Conservation (phyloP, 2,329 filamentous ascomycete genomes). For the Botryotinia convoluta region DNA sequence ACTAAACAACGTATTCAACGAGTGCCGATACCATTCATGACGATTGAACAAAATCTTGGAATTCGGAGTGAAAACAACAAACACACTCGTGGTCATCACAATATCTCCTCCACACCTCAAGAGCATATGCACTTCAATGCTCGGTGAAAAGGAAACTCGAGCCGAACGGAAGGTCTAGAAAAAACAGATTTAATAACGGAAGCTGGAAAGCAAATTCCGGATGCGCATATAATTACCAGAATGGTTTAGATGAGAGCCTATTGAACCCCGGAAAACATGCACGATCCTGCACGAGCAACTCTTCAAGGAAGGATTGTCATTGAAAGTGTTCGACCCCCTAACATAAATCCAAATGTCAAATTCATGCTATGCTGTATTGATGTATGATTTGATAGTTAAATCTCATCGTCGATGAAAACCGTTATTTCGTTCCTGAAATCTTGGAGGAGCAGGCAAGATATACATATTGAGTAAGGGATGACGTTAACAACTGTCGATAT, state of each 20-base stretch:
- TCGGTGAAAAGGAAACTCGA: not conserved
- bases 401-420: constrained; percentile 1
- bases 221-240: not conserved
- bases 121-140: not conserved
- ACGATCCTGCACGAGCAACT: constrained; percentile 2
- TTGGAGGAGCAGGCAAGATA: constrained; percentile 3
- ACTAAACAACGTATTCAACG: not conserved
- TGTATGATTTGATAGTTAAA: constrained; percentile 3
- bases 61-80: not conserved
- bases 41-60: constrained; percentile 1
- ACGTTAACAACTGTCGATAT: not conserved
- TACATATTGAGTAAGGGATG: constrained; percentile 8
- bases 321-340: not conserved
- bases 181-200: not conserved
- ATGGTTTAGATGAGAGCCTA: constrained; percentile 5
- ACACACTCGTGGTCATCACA: not conserved
- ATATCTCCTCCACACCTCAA: not conserved
- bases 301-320: constrained; percentile 8
- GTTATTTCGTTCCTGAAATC: not conserved
- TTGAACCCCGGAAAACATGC: not conserved
- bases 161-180: not conserved
- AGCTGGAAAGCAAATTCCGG: not conserved
- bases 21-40: not conserved
- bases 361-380: not conserved
- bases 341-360: not conserved